Percentiles rank a stretch among this genome's conserved stretches.
phyloP scores from a whole-genome alignment of 192 early-diverging fungal species.

The Linnemannia schmuckeri region DNA sequence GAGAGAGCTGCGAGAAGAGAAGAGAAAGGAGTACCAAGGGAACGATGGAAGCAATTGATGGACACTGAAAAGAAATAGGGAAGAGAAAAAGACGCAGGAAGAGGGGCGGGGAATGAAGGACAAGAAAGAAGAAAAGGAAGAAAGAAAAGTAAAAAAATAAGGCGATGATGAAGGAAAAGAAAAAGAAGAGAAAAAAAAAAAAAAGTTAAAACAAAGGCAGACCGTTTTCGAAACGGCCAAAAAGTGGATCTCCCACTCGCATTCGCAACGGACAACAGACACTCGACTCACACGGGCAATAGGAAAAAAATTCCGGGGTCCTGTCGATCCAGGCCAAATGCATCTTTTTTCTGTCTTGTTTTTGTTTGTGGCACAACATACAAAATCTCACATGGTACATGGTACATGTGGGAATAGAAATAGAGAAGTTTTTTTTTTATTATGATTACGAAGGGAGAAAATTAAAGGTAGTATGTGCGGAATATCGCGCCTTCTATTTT shows the following conservation, averaged over 20 bases:
- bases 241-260: not conserved
- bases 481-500: slow-evolving; percentile 4
- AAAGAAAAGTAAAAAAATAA: not conserved
- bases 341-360: no score
- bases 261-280: no score
- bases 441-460: not conserved
- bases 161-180: no score
- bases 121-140: not conserved
- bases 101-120: not conserved
- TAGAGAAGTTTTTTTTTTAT: not conserved
- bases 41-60: not conserved
- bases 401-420: not conserved
- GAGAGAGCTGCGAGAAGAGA: not conserved
- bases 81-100: not conserved
- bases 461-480: not conserved
- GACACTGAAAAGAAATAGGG: not conserved
- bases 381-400: not conserved
- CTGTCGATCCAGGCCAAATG: no score
- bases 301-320: no score
- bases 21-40: not conserved
- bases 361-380: not conserved
- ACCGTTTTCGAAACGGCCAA: not conserved
- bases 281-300: no score
- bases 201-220: not conserved
- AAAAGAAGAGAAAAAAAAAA: not conserved